These are phyloP conservation scores for Penicillium coprophilum DNA, from an alignment of 495 filamentous ascomycete genomes.

Conservation along the genomic window DNA sequence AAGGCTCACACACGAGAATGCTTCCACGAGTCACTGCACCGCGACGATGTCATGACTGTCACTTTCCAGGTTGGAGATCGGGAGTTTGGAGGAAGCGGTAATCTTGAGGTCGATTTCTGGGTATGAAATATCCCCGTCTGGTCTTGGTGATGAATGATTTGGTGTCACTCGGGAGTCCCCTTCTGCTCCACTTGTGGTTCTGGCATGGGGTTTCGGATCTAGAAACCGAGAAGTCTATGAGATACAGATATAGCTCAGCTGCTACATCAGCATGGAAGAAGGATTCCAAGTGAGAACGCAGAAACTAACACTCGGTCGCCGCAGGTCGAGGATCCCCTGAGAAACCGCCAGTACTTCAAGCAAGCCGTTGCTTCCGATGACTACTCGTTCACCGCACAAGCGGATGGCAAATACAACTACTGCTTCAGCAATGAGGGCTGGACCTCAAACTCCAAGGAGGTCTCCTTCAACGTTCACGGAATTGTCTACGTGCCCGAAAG, in stretches of 20 bases:
- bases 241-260: background rate
- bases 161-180: background rate
- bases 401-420: slow-evolving; percentile 89
- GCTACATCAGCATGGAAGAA: background rate
- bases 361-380: slow-evolving; percentile 82
- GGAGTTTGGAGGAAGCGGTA: slow-evolving; percentile 92
- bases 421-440: slow-evolving; percentile 99
- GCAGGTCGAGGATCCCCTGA: slow-evolving; percentile 77
- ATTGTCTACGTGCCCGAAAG: slow-evolving; percentile 94
- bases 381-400: slow-evolving; percentile 81
- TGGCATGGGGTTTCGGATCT: background rate
- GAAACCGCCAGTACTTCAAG: slow-evolving; percentile 72
- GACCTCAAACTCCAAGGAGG: slow-evolving; percentile 88
- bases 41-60: slow-evolving; percentile 96
- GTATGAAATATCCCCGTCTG: slow-evolving; percentile 49
- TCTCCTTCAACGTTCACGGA: slow-evolving; percentile 98
- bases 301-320: slow-evolving; percentile 17
- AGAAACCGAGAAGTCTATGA: background rate
- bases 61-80: slow-evolving; percentile 97
- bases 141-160: background rate
- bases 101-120: slow-evolving; percentile 97
- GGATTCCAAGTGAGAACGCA: background rate
- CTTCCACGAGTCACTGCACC: slow-evolving; percentile 92
- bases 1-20: slow-evolving; percentile 89
- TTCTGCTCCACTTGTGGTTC: background rate